Evolutionary conservation across 306 rosid species (phyloP).

Genomic region (Ormosia semicastrata): DNA sequence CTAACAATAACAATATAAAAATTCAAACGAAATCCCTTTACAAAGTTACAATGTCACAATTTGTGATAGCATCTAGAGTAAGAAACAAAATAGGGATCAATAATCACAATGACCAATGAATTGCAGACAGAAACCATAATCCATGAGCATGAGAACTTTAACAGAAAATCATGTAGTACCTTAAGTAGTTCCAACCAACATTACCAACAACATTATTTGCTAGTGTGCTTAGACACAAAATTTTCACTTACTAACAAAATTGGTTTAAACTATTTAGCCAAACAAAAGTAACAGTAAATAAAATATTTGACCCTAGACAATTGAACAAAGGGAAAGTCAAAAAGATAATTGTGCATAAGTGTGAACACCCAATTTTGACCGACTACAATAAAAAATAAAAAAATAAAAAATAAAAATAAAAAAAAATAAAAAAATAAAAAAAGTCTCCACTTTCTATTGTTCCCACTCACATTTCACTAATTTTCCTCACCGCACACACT

Average conservation of each 20-base stretch:
- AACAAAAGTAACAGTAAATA: not conserved
- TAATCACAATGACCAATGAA: not conserved
- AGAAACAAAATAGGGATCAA: not conserved
- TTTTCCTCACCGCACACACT: too few species aligned
- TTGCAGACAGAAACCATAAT: not conserved
- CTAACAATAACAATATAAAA: not conserved
- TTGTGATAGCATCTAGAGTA: not conserved
- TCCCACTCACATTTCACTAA: too few species aligned
- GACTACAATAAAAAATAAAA: too few species aligned
- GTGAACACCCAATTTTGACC: too few species aligned
- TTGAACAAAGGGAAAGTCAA: not conserved
- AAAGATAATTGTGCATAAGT: not conserved
- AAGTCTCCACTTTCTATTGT: too few species aligned
- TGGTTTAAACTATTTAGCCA: not conserved
- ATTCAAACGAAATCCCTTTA: not conserved
- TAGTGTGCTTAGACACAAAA: not conserved
- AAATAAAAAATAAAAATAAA: too few species aligned
- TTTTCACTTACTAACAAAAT: not conserved
- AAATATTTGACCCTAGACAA: not conserved
- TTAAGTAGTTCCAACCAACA: not conserved
- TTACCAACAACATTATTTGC: not conserved
- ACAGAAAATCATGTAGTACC: not conserved
- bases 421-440: too few species aligned
- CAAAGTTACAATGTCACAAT: not conserved
- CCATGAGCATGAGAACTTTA: not conserved